Base-by-base conservation (phyloP, 805 yeast species). In the Metschnikowia drakensbergensis region DNA sequence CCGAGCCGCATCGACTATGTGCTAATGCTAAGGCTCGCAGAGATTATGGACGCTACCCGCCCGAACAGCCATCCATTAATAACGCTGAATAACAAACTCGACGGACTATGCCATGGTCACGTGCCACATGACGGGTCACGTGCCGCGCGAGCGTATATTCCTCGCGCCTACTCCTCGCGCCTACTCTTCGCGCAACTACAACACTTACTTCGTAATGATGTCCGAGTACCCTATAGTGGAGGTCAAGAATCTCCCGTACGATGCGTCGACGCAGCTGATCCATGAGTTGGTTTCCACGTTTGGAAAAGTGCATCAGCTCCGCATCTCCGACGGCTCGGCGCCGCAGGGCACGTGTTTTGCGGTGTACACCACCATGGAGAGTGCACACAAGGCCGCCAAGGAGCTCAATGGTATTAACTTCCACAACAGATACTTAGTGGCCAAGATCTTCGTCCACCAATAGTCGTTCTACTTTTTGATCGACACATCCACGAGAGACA, bases 341-440 rank as follows among this genome's bases (percentile, higher is more conserved):
- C 54, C 58, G 3, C 54, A 45, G 27, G 75, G 86, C 9, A 77
- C 83, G 6, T 82, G 84, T 25, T 72, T 75, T 47, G 75, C 83
- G 13, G 75, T 82, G 2, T 83, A 72, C 60, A 75, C 74, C 45
- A 77, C 76, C 39, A 50, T 75, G 17, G 63, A 64, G 27, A 72
- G 73, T 51, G 83, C 86, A 11, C 61, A 60, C n/a, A 59, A 62
- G 30, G 86, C 86, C 0, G 67, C 74, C 22, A 75, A 71, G n/a
- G 82, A 78, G 50, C 60, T 82, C 45, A 78, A 78, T 45, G 88
- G 88, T 1, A 77, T 76, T 51, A 81, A 82, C 56, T 77, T 77
- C 53, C 75, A 78, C 50, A 81, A 82, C 6, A 57, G 88, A 47
- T 83, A 82, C 57, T 56, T 83, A 31, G 82, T 83, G 26, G 79